Evolutionary conservation across 2,329 filamentous ascomycete genomes (phyloP).

Genomic region (Sclerotiophoma versabilis): DNA sequence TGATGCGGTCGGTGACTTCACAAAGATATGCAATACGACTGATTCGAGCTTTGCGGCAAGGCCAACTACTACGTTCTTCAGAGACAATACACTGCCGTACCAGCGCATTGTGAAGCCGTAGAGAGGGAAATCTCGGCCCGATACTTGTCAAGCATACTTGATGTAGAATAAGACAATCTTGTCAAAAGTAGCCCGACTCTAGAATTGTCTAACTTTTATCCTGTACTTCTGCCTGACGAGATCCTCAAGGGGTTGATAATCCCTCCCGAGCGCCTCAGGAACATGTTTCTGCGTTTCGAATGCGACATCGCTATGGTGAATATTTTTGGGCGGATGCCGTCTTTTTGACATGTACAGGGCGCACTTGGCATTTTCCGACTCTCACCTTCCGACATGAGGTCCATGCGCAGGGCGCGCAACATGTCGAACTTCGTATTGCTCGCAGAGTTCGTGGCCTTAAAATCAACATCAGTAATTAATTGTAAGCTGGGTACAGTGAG

Average conservation of each 20-base stretch:
- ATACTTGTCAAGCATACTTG: too few species aligned
- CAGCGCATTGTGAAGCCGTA: constrained; percentile 34
- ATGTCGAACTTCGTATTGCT: not conserved
- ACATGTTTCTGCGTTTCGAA: too few species aligned
- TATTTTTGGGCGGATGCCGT: not conserved
- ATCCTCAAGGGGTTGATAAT: too few species aligned
- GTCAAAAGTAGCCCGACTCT: too few species aligned
- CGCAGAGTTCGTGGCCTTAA: not conserved
- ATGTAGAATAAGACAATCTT: too few species aligned
- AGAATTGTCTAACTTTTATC: too few species aligned
- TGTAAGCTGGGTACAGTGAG: too few species aligned
- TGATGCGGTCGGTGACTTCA: constrained; percentile 59
- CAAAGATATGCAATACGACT: constrained; percentile 52
- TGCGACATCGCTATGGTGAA: not conserved
- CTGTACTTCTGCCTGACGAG: too few species aligned
- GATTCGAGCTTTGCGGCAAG: constrained; percentile 21
- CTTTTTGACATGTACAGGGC: constrained; percentile 5
- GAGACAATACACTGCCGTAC: constrained; percentile 34
- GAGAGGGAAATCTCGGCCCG: not conserved
- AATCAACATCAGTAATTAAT: too few species aligned
- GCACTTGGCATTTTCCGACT: not conserved
- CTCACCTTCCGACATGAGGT: not conserved
- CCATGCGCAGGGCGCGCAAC: constrained; percentile 5
- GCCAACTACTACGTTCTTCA: constrained; percentile 38
- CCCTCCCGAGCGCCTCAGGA: too few species aligned